Percentiles rank a stretch among this genome's conserved stretches.
These are phyloP conservation scores for Mycena epipterygia DNA, from an alignment of 768 basidiomycete genomes.

Conservation along the genomic window DNA sequence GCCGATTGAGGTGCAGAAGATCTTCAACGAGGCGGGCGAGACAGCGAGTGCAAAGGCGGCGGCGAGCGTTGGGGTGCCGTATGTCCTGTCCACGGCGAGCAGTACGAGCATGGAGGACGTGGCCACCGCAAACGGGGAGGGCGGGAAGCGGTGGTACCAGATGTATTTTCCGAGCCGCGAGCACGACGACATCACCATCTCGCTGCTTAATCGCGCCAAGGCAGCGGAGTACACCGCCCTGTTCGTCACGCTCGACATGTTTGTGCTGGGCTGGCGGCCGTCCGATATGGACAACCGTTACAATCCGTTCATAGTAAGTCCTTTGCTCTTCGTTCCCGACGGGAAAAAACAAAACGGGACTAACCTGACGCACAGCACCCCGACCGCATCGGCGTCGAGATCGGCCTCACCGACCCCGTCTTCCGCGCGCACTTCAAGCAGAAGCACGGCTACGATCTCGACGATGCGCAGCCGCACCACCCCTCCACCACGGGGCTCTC, in stretches of 20 bases:
- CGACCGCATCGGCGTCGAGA: slow-evolving; percentile 53
- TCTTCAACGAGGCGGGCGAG: slow-evolving; percentile 61
- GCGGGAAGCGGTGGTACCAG: slow-evolving; percentile 61
- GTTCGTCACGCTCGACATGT: slow-evolving; percentile 61
- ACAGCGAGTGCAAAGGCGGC: slow-evolving; percentile 61
- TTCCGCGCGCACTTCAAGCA: slow-evolving; percentile 58
- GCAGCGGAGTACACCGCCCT: slow-evolving; percentile 56
- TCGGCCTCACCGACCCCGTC: slow-evolving; percentile 60
- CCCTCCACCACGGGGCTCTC: slow-evolving; percentile 41
- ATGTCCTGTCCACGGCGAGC: slow-evolving; percentile 60
- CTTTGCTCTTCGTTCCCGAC: neutral
- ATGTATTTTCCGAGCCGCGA: slow-evolving; percentile 59
- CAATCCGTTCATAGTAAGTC: slow-evolving; percentile 48
- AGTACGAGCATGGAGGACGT: slow-evolving; percentile 62
- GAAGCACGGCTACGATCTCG: slow-evolving; percentile 35
- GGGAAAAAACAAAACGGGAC: neutral
- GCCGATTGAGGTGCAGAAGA: slow-evolving; percentile 57
- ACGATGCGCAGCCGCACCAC: slow-evolving; percentile 28
- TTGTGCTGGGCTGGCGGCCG: slow-evolving; percentile 59
- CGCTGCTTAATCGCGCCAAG: slow-evolving; percentile 59
- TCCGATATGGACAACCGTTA: slow-evolving; percentile 57
- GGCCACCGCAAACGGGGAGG: slow-evolving; percentile 59
- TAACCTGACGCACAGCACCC: neutral
- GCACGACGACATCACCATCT: slow-evolving; percentile 51
- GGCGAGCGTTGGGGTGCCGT: slow-evolving; percentile 59